phyloP scores from a whole-genome alignment of 2,329 filamentous ascomycete genomes.

The Colletotrichum tofieldiae region DNA sequence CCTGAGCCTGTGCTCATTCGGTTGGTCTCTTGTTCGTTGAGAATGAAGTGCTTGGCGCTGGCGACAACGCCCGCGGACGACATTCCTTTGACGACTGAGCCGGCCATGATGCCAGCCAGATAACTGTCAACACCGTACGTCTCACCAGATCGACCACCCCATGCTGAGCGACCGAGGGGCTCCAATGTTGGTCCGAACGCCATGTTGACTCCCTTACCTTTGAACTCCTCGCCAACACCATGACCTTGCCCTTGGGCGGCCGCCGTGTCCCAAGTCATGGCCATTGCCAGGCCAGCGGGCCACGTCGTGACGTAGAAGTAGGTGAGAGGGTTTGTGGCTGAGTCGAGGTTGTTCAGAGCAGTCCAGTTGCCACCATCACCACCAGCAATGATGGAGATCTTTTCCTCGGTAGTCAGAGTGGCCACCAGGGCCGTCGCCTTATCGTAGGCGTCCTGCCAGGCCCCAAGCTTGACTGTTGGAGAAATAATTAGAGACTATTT shows the following conservation, averaged over 20 bases:
- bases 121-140: slow-evolving; percentile 47
- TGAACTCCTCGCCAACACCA: slow-evolving; percentile 56
- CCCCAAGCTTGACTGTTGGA: slow-evolving; percentile 45
- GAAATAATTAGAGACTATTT: not conserved
- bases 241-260: slow-evolving; percentile 77
- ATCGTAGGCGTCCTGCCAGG: slow-evolving; percentile 72
- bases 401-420: slow-evolving; percentile 77
- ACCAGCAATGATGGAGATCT: slow-evolving; percentile 62
- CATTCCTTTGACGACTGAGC: slow-evolving; percentile 30
- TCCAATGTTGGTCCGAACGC: slow-evolving; percentile 47
- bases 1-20: slow-evolving; percentile 49
- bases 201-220: slow-evolving; percentile 47
- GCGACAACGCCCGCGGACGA: not conserved
- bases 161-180: slow-evolving; percentile 48
- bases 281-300: slow-evolving; percentile 79
- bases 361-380: slow-evolving; percentile 52
- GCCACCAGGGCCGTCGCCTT: slow-evolving; percentile 71
- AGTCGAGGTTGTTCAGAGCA: slow-evolving; percentile 42
- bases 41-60: slow-evolving; percentile 70
- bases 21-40: slow-evolving; percentile 73
- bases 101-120: slow-evolving; percentile 22
- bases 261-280: slow-evolving; percentile 79
- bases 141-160: slow-evolving; percentile 46
- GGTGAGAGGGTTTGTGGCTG: slow-evolving; percentile 43
- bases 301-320: slow-evolving; percentile 50